Conservation (phyloP, 352 stramenopile species). For the Globisporangium spiculum region DNA sequence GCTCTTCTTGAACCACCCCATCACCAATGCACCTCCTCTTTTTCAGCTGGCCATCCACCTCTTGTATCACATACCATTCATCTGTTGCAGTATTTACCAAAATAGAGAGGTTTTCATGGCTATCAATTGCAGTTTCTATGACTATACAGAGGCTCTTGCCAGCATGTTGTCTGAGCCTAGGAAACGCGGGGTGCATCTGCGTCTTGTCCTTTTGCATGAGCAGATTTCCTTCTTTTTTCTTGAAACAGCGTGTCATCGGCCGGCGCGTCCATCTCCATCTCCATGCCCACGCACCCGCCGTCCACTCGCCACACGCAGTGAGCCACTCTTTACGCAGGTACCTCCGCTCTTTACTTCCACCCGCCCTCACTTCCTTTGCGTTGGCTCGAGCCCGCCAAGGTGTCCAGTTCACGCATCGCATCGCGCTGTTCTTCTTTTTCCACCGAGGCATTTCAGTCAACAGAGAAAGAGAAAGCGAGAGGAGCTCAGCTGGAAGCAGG, state of each 20-base stretch:
- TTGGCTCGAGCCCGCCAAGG: not conserved
- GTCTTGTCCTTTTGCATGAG: not conserved
- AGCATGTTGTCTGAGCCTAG: no score
- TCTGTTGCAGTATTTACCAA: not conserved
- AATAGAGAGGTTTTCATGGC: no score
- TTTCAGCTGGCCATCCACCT: not conserved
- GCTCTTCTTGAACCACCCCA: not conserved
- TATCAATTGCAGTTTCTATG: no score
- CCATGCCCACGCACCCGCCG: not conserved
- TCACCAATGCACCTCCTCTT: not conserved
- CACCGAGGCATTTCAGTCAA: not conserved
- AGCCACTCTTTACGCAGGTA: conserved; percentile 9
- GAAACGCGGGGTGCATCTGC: no score
- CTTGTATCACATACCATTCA: not conserved
- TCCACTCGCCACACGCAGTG: not conserved
- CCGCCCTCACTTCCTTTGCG: not conserved
- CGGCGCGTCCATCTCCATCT: not conserved
- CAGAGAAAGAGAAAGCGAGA: not conserved
- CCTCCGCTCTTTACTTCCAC: not conserved
- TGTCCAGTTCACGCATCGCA: conserved; percentile 6
- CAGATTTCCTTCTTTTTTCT: conserved; percentile 1
- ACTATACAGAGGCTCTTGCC: no score
- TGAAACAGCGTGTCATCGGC: conserved; percentile 8
- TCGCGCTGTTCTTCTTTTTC: not conserved
- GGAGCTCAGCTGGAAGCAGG: not conserved